Base-by-base conservation (phyloP, 1,139 yeast species). In the Kurtzmaniella quercitrusa region DNA sequence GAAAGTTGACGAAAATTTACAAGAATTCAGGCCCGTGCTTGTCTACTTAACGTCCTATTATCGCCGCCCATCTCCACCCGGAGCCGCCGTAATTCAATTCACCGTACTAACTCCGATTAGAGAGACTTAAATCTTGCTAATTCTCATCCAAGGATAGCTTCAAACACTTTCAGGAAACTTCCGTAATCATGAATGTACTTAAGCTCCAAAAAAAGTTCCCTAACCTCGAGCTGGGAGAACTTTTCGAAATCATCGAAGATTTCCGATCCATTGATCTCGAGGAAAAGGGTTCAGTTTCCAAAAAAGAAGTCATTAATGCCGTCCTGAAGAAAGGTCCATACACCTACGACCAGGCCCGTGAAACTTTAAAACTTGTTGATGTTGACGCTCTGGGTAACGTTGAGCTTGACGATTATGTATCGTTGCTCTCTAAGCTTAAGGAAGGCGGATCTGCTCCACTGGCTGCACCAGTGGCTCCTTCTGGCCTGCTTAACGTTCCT, bases 311-410 rank as follows among this genome's bases (percentile, higher is more conserved):
- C 28, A 84, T 91, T 61, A 89, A 89, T 60, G 80, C 91, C 2
- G 82, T 89, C 38, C 80, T 95, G 19, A 81, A 82, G 49, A 67
- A 80, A 34, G 97, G 97, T 18, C 78, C 78, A 41, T 93, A 87
- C 42, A 65, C 89, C 34, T 93, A 93, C 59, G 98, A 93, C 63
- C 87, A 86, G 51, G 93, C 95, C 33, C 84, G 99, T 69, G 95
- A 89, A 61, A 87, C 97, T 2, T 76, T 93, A 60, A 93, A 91
- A 59, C 78, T 76, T 38, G 97, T 89, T 40, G 85, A 86, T 53
- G 95, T 93, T 36, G 99, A 93, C 65, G 96, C 98, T 7, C 85
- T 95, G 9, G 99, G 98, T 16, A 89, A 88, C 56, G 97, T 93
- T 43, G 99, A 94, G 62, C 71, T 93, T 57, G 99, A 94, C 47